Percentiles rank a stretch among this genome's conserved stretches.
Conservation (phyloP, 2,329 filamentous ascomycete genomes). For the Aspergillus japonicus region DNA sequence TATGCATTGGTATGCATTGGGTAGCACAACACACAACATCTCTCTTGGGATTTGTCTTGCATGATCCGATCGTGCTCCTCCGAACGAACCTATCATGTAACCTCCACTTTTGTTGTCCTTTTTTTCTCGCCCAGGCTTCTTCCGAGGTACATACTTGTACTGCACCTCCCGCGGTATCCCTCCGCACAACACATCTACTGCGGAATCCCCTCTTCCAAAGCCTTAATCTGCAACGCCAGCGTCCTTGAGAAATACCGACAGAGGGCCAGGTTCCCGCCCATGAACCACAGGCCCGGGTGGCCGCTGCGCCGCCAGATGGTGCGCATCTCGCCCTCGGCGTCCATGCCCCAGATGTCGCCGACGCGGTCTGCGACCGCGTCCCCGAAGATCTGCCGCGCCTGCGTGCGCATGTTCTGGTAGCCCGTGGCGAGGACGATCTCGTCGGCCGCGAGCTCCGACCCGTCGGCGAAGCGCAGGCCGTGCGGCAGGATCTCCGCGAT, state of each 20-base stretch:
- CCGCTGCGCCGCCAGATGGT: constrained; percentile 62
- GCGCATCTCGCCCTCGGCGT: constrained; percentile 55
- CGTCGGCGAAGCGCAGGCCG: constrained; percentile 56
- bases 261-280: constrained; percentile 64
- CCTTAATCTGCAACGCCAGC: constrained; percentile 53
- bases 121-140: too few relatives aligned
- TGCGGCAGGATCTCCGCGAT: constrained; percentile 53
- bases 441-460: constrained; percentile 59
- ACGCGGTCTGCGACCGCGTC: constrained; percentile 60
- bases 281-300: constrained; percentile 67
- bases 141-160: too few relatives aligned
- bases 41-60: constrained; percentile 8
- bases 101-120: too few relatives aligned
- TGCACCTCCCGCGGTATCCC: too few relatives aligned
- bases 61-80: background rate
- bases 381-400: constrained; percentile 61
- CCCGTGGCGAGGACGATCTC: constrained; percentile 60
- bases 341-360: constrained; percentile 62
- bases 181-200: background rate
- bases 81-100: too few relatives aligned
- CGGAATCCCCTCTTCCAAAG: constrained; percentile 32
- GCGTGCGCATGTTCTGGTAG: constrained; percentile 68
- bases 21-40: background rate
- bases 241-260: constrained; percentile 61
- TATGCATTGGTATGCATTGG: too few relatives aligned